Evolutionary conservation across 805 yeast species (phyloP).

Genomic region (Huiozyma naganishii): DNA sequence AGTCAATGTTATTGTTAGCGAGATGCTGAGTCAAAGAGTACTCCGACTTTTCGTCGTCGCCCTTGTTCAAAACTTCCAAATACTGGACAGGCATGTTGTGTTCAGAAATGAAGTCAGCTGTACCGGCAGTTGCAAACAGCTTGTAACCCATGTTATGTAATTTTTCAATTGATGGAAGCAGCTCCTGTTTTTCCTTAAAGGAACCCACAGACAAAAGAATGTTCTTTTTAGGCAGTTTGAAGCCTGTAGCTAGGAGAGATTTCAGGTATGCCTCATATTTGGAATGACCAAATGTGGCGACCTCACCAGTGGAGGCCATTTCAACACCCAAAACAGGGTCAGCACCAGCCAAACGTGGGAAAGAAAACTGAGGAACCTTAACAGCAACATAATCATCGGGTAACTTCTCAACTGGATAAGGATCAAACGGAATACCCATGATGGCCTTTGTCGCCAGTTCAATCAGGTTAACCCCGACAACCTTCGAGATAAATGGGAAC

Average conservation of each 20-base stretch:
- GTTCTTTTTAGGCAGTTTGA: conserved; percentile 90
- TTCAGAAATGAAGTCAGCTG: conserved; percentile 95
- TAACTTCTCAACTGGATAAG: conserved; percentile 81
- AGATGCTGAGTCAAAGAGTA: conserved; percentile 92
- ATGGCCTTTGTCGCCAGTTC: conserved; percentile 96
- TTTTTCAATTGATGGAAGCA: conserved; percentile 76
- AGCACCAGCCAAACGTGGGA: conserved; percentile 94
- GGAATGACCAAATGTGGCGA: conserved; percentile 91
- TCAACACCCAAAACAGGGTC: conserved; percentile 97
- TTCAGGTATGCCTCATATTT: conserved; percentile 96
- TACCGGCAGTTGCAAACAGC: conserved; percentile 96
- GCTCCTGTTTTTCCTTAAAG: conserved; percentile 88
- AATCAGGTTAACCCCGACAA: conserved; percentile 89
- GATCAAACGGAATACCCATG: conserved; percentile 74
- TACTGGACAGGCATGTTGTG: conserved; percentile 91
- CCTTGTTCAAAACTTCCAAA: conserved; percentile 74
- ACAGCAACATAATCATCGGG: conserved; percentile 93
- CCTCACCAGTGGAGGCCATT: conserved; percentile 99
- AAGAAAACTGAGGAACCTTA: conserved; percentile 95
- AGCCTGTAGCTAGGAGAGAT: conserved; percentile 89
- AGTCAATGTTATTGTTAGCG: conserved; percentile 91
- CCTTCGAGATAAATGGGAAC: conserved; percentile 96
- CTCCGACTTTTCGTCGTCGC: conserved; percentile 75
- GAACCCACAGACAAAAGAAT: conserved; percentile 92
- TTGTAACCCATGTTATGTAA: conserved; percentile 77